phyloP scores from a whole-genome alignment of 2,329 filamentous ascomycete genomes.

The Aspergillus sergii region DNA sequence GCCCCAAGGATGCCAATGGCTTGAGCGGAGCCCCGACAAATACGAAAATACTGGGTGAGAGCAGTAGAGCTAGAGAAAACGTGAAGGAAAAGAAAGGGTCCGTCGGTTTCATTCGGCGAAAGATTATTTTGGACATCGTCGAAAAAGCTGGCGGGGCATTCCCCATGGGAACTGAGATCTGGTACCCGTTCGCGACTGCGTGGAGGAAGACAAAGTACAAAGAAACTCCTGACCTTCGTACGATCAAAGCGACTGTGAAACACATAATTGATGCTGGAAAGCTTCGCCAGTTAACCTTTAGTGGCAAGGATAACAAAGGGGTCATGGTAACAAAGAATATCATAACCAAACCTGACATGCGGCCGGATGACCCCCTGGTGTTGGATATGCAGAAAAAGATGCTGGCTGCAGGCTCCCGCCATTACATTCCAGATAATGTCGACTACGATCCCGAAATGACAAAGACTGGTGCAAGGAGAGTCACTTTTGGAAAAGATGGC shows the following conservation, averaged over 20 bases:
- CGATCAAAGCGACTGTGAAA: slow-evolving; percentile 54
- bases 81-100: slow-evolving; percentile 43
- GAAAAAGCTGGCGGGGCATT: slow-evolving; percentile 58
- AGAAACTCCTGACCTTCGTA: slow-evolving; percentile 55
- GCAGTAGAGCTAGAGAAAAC: slow-evolving; percentile 9
- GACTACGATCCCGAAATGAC: slow-evolving; percentile 41
- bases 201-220: slow-evolving; percentile 53
- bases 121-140: slow-evolving; percentile 58
- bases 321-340: slow-evolving; percentile 54
- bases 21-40: background rate
- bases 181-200: slow-evolving; percentile 55
- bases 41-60: slow-evolving; percentile 9
- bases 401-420: slow-evolving; percentile 45
- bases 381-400: slow-evolving; percentile 54
- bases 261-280: slow-evolving; percentile 53
- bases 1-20: background rate
- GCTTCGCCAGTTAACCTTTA: slow-evolving; percentile 56
- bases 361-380: slow-evolving; percentile 49
- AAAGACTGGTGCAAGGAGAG: slow-evolving; percentile 26
- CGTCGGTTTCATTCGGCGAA: slow-evolving; percentile 48
- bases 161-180: slow-evolving; percentile 58
- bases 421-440: slow-evolving; percentile 49
- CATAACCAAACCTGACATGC: slow-evolving; percentile 50
- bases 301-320: slow-evolving; percentile 52
- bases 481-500: slow-evolving; percentile 6